A percentile compares a stretch with the other conserved stretches of the same genome.
Conservation (phyloP, 192 early-diverging fungal genomes). For the Lunasporangiospora selenospora region DNA sequence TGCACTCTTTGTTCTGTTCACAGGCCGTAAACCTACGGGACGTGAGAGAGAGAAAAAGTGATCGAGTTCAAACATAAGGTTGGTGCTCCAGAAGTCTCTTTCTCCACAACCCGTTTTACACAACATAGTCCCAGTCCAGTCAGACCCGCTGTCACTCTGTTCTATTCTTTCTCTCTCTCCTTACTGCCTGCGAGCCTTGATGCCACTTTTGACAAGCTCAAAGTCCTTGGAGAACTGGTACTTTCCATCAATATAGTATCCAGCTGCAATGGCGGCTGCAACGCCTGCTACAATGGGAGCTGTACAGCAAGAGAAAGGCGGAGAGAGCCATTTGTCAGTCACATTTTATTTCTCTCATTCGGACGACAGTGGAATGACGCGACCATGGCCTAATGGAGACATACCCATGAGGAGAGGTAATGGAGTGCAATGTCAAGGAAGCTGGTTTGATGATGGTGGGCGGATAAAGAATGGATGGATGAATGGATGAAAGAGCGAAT, state of each 20-base stretch:
- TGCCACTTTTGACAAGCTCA: not conserved
- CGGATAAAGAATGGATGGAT: too few relatives aligned
- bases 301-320: too few relatives aligned
- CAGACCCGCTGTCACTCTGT: too few relatives aligned
- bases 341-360: too few relatives aligned
- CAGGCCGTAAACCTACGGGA: slow-evolving; percentile 5
- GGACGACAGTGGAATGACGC: too few relatives aligned
- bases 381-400: too few relatives aligned
- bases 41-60: not conserved
- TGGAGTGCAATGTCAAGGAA: too few relatives aligned
- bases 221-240: slow-evolving; percentile 38
- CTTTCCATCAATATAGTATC: slow-evolving; percentile 28
- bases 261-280: slow-evolving; percentile 17
- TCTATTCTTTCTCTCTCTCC: not conserved
- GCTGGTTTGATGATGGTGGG: too few relatives aligned
- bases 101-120: slow-evolving; percentile 2
- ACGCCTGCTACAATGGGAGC: slow-evolving; percentile 15
- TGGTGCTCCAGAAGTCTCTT: not conserved
- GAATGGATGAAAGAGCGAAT: too few relatives aligned
- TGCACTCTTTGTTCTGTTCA: slow-evolving; percentile 8
- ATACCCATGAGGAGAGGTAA: too few relatives aligned
- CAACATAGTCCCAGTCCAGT: not conserved
- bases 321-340: too few relatives aligned
- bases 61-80: not conserved
- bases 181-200: slow-evolving; percentile 16